Percentiles rank a stretch among this genome's conserved stretches.
Conservation (phyloP, 495 filamentous ascomycete species). For the Apiosordaria backusii region DNA sequence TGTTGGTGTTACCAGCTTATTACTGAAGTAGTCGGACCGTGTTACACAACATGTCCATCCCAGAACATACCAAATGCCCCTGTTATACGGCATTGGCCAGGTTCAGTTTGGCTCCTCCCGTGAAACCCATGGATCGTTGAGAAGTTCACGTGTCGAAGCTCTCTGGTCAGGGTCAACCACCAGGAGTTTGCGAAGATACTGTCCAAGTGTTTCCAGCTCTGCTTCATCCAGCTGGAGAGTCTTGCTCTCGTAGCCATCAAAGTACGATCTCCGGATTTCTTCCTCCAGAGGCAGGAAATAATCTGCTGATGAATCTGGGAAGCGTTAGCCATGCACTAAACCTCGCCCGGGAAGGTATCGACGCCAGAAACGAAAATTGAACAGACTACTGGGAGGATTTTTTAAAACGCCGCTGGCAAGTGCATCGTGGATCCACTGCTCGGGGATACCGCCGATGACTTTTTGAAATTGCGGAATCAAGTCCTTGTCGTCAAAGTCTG, state of each 20-base stretch:
- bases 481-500: neutral
- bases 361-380: neutral
- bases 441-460: neutral
- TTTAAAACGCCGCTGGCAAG: neutral
- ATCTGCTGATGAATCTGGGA: neutral
- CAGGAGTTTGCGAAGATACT: constrained; percentile 1
- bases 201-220: neutral
- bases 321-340: neutral
- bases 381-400: neutral
- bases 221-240: neutral
- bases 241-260: neutral
- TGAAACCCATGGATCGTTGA: neutral
- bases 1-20: no score
- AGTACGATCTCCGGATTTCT: neutral
- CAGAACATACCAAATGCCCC: no score
- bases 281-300: neutral
- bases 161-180: neutral
- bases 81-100: no score
- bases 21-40: neutral
- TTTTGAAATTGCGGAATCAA: constrained; percentile 4
- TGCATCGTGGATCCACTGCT: neutral
- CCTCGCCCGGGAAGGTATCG: neutral
- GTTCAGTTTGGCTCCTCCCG: no score
- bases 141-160: neutral
- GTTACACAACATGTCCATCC: no score